A percentile compares a stretch with the other conserved stretches of the same genome.
Conservation (phyloP, 1,284 basidiomycete species). For the Mycena citricolor region DNA sequence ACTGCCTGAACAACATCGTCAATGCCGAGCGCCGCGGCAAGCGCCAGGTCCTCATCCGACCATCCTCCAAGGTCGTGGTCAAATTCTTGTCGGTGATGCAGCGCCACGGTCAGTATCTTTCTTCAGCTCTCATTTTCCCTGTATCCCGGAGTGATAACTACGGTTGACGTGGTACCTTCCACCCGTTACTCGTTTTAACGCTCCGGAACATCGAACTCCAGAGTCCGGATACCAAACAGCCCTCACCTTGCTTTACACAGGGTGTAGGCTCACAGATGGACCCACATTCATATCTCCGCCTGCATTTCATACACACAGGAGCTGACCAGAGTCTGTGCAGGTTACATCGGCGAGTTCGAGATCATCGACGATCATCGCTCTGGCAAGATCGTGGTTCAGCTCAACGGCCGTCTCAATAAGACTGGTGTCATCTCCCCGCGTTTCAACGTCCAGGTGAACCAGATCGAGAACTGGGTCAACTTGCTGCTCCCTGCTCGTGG, state of each 20-base stretch:
- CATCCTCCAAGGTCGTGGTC: slow-evolving; percentile 94
- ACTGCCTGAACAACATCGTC: slow-evolving; percentile 95
- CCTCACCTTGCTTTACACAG: slow-evolving; percentile 33
- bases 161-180: slow-evolving; percentile 56
- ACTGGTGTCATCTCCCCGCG: slow-evolving; percentile 97
- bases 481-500: slow-evolving; percentile 91
- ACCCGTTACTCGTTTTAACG: slow-evolving; percentile 71
- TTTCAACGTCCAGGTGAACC: slow-evolving; percentile 92
- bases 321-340: slow-evolving; percentile 41
- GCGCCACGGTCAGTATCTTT: slow-evolving; percentile 79
- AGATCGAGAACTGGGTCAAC: slow-evolving; percentile 96
- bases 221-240: slow-evolving; percentile 53
- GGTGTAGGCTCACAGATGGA: slow-evolving; percentile 57
- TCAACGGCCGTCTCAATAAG: slow-evolving; percentile 99
- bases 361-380: slow-evolving; percentile 99
- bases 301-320: slow-evolving; percentile 21
- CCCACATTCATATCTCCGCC: slow-evolving; percentile 40
- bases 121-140: slow-evolving; percentile 13
- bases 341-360: slow-evolving; percentile 99
- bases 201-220: slow-evolving; percentile 57
- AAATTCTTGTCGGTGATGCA: slow-evolving; percentile 98
- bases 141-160: slow-evolving; percentile 70
- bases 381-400: slow-evolving; percentile 97
- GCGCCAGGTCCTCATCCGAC: slow-evolving; percentile 94
- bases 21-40: slow-evolving; percentile 98